Evolutionary conservation across 345 rosid genomes (phyloP), one percentile per base, ranked within the genome.

Genomic region (Geranium rotundifolium): DNA sequence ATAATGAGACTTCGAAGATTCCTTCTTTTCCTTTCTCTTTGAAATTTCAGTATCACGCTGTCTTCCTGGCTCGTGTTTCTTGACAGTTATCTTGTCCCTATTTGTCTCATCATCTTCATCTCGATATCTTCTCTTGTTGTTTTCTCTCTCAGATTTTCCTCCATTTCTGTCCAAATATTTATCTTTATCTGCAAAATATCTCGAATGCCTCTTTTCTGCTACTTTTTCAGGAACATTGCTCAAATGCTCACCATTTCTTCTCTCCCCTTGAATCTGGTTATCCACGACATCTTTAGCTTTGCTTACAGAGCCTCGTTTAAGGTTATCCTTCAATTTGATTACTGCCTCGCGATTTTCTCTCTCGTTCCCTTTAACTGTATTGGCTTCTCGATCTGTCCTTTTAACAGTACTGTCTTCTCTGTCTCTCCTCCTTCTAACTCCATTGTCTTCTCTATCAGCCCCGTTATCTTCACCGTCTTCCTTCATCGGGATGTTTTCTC

Each of bases 11-110:
- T 75, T 81, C 20, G 80, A 71, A 19, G 67, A 70, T 64, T 87
- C 88, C 65, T 78, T 87, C 73, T 64, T 76, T 50, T 72, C 81
- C 75, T 67, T 76, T 72, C 75, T 71, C 66, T 80, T 89, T 54
- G 71, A 67, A 77, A 61, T 68, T 76, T 82, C 81, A 67, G 63
- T 64, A 70, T 67, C 72, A 56, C 67, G 79, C 64, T 68, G 68
- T 72, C 80, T 86, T 19, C 76, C 75, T 5, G 64, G 17, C 72
- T 86, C 87, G 75, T 63, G 79, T 70, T 77, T 79, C 74, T 71
- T 77, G 15, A 80, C 39, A 64, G 61, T 58, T 74, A 50, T 29
- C 69, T 67, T 80, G 54, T 67, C 82, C 61, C 75, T 79, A 67
- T 62, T 59, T 60, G 74, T 72, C 65, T 69, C 73, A 70, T 81